Evolutionary conservation across 164 flowering plant species (phyloP), one percentile per base, ranked within the genome.

Genomic region (Malania oleifera): DNA sequence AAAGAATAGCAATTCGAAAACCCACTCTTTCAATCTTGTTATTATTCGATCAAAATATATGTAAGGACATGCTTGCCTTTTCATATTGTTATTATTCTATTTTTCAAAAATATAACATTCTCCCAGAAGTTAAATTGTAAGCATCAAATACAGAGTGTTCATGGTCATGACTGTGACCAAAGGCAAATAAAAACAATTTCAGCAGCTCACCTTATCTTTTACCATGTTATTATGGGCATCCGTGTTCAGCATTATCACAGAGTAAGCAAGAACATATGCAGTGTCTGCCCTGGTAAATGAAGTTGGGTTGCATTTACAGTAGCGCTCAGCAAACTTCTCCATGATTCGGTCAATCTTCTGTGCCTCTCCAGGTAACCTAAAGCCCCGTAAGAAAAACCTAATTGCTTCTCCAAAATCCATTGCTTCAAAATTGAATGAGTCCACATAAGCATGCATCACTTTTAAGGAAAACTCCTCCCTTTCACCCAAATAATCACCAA

Each of bases 381-480:
- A 95, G 38, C 99, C 96, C 62, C 82, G 71, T 47, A 95, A 69
- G 76, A 95, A 95, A 77, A 79, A 89, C 71, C 99, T 79, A 69
- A 95, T 85, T 11, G 97, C 85, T 77, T 89, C 90, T 57, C 96
- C 99, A 69, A 95, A 91, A 73, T 84, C 84, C 83, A 82, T 91
- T 35, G 59, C 79, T 55, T 81, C 89, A 63, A 91, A 89, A 66
- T 85, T 81, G 67, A 89, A 85, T 12, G 96, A 81, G 75, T 95
- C 99, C 17, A 95, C 97, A 82, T 95, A 95, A 29, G 97, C 90
- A 79, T 95, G 99, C 99, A 95, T 95, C 43, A 95, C 96, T 80
- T 82, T 91, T 61, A 95, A 67, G 66, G 87, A 54, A 53, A 95
- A 82, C 8, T 95, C 97, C 34, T 95, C 97, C 67, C 99, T 84